Base-by-base conservation (phyloP, 371 early-diverging fungal genomes). In the Mortierella sp. region DNA sequence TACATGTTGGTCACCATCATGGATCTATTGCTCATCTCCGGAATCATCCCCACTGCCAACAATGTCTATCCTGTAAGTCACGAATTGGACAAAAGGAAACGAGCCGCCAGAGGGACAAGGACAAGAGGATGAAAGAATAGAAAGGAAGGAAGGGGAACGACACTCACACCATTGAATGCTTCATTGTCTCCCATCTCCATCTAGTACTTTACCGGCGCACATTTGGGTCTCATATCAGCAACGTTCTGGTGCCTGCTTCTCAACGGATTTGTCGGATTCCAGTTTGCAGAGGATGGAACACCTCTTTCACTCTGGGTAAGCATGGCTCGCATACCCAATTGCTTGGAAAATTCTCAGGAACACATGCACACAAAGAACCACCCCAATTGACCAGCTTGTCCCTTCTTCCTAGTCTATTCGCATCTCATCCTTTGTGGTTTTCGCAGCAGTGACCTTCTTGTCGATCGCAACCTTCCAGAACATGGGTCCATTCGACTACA, bases 201-300 rank as follows among this genome's bases (percentile, higher is more conserved):
- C 19, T 52, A 96, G 96, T 96, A 92, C 82, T 90, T 96, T 62
- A 90, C 90, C 13, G 95, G 97, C 5, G 88, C 83, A 3, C 94
- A 97, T 71, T 78, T 93, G 50, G 94, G 93, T 49, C 79, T 95
- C 31, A 86, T 92, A 62, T 89, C 92, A 55, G 90, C 95, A 9
- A 90, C 94, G 31, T 91, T 95, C 73, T 96, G 96, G 95, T 91
- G 92, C 71, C 78, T 98, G 71, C 85, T 98, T 61, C 77, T 95
- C 39, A 98, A 97, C 79, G 98, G 97, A 13, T 95, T 97, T 78
- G 94, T 98, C 37, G 95, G 95, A 5, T 96, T 95, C 81, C 97
- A 97, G 82, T 97, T 95, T 87, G 90, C 93, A 14, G 97, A 98
- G 80, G 98, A 98, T 79, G 97, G 98, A 63, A 97, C 96, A 28